Evolutionary conservation across 2,329 filamentous ascomycete genomes (phyloP), one percentile per base, ranked within the genome.

Genomic region (Anisogramma anomala): DNA sequence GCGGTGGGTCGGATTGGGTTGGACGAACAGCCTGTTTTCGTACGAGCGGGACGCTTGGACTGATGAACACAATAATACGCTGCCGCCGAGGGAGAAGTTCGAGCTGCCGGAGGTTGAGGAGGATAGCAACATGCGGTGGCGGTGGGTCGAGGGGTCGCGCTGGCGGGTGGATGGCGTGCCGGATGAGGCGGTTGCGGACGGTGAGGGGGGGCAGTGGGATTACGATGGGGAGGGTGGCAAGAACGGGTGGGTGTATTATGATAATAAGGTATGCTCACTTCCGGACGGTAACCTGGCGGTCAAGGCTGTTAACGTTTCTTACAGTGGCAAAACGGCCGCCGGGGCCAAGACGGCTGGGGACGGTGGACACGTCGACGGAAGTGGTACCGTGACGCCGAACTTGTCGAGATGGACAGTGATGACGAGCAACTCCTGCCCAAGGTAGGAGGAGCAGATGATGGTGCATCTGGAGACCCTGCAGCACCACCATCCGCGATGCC

Each of bases 331-430:
- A 82, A 85, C 51, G 88, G 88, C 14, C 81, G 84, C 13, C 75
- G 86, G 45, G 85, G 84, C 3, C 72, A 76, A 57, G 91, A 98
- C 53, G 85, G 88, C 39, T 98, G 91, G 91, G 84, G 84, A 30
- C 79, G 86, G 42, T 98, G 94, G 71, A 98, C 91, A 0, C 77
- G 91, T 11, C 77, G 91, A 17, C 69, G 91, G 48, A 95, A 96
- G 63, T 98, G 91, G 91, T 91, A 86, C 56, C 83, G 91, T 28
- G 91, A 96, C 56, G 91, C 91, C 8, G 91, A 98, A 63, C 74
- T 98, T 3, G 85, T 95, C 25, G 91, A 98, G 56, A 65, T 81
- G 8, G 62, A 66, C 15, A 57, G 57, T 4, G 55, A 48, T 3
- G 20, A 9, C 10, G 62, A 66, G 36, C 55, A 64, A 11, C 54